Percentiles rank a stretch among this genome's conserved stretches.
These are phyloP conservation scores for Alternaria gaisen DNA, from an alignment of 2,329 filamentous ascomycete species.

Conservation along the genomic window DNA sequence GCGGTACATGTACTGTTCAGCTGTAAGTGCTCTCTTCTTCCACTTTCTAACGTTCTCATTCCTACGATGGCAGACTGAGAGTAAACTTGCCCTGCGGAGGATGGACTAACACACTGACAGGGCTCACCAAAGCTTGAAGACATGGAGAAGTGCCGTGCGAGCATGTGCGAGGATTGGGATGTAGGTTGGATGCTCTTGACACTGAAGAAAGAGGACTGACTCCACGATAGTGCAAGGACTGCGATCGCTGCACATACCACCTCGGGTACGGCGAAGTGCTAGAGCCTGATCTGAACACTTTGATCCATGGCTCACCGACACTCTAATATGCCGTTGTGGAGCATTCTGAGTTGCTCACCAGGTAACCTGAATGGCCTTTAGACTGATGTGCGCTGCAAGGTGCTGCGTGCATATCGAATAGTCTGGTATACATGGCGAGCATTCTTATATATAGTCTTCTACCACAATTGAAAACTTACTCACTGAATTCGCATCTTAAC, in stretches of 20 bases:
- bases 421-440: neutral
- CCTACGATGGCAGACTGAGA: neutral
- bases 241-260: conserved; percentile 15
- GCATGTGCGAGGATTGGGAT: conserved; percentile 9
- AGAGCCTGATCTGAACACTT: conserved; percentile 7
- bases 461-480: neutral
- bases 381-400: neutral
- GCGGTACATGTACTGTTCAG: neutral
- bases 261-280: conserved; percentile 1
- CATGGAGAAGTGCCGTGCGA: neutral
- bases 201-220: neutral
- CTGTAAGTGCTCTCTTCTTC: neutral
- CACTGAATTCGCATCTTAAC: neutral
- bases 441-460: neutral
- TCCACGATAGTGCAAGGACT: conserved; percentile 10
- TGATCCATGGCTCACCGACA: conserved; percentile 1
- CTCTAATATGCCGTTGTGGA: neutral
- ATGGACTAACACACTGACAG: neutral
- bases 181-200: conserved; percentile 1
- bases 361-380: neutral
- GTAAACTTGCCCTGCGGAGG: neutral
- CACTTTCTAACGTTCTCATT: neutral
- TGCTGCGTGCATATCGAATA: neutral
- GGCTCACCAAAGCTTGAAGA: neutral
- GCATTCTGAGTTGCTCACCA: neutral